Evolutionary conservation across 106 monocot genomes (phyloP), one percentile per base, ranked within the genome.

Genomic region (Apostasia ramifera): DNA sequence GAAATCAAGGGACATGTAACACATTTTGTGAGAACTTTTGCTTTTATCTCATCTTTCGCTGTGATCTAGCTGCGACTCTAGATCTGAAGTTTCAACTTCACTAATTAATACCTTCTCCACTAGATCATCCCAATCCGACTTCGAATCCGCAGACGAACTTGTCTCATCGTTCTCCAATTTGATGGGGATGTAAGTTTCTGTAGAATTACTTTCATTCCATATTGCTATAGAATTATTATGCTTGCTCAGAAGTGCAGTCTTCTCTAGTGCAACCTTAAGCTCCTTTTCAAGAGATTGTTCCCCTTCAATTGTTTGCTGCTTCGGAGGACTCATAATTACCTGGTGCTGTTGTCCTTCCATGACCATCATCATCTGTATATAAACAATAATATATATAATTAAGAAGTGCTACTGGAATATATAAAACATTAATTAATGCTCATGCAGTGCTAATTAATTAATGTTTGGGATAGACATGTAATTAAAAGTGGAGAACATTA

Each of bases 281-380:
- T 65, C 65, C 48, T 48, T 49, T 6, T 65, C 47, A 38, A 7
- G 47, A 43, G 46, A 49, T 37, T 65, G 26, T 47, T 65, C 65
- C 48, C 65, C 48, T 37, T 3, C 65, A 65, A 65, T 65, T 65
- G 8, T 65, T 11, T 46, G 65, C 3, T 65, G 65, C 3, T 8
- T 65, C 7, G 65, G 65, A 65, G 65, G 65, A 48, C 47, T 3
- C 65, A 65, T 65, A 37, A 48, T 5, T 7, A 47, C 65, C 15
- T 49, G 26, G 14, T 15, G 11, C 2, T 48, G 42, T 37, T 65
- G 47, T 48, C 47, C 26, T 49, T 6, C 48, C 65, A 26, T 26
- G 26, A 26, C 26, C 26, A 26, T 26, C 26, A 26, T 26, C 26
- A 26, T 26, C 26, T 26, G 26, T 26, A 26, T 26, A 26, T 26